Evolutionary conservation across 75 land plant species (phyloP), one percentile per base, ranked within the genome.

Genomic region (Picea glauca): DNA sequence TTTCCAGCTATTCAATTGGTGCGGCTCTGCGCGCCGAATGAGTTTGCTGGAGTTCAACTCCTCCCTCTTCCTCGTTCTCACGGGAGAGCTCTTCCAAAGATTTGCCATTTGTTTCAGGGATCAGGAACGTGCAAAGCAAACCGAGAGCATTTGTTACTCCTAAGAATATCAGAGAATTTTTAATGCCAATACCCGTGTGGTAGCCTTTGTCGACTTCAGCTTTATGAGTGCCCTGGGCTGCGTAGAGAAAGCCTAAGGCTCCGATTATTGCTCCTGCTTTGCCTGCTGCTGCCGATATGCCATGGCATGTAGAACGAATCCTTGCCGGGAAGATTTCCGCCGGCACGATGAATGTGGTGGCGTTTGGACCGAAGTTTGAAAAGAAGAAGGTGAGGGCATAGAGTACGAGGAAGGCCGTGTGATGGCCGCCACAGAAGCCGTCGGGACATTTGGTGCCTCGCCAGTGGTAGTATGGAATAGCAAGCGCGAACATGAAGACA

Each of bases 221-320:
- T 33, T 57, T 13, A 38, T 87, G 76, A 14, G 58, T 60, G 77
- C 58, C 76, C 80, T 89, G 78, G 1, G 86, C 78, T 0, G 86
- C 86, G 75, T 90, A 89, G 80, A 83, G 63, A 62, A 90, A 88
- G 1, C 86, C 91, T 26, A 89, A 70, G 5, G 89, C 75, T 40
- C 91, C 91, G 17, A 87, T 77, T 54, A 81, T 89, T 58, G 87
- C 89, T 58, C 87, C 91, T 23, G 87, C 83, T 79, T 90, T 90
- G 15, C 85, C 90, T 0, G 70, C 56, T 21, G 91, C 90, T 0
- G 84, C 90, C 7, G 90, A 85, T 30, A 90, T 83, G 13, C 90
- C 91, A 38, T 90, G 91, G 81, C 91, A 90, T 0, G 90, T 88
- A 0, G 90, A 80, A 59, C 91, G 67, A 31, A 90, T 73, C 60